Evolutionary conservation across 192 early-diverging fungal genomes (phyloP), one percentile per base, ranked within the genome.

Genomic region (Dissophora ornata): DNA sequence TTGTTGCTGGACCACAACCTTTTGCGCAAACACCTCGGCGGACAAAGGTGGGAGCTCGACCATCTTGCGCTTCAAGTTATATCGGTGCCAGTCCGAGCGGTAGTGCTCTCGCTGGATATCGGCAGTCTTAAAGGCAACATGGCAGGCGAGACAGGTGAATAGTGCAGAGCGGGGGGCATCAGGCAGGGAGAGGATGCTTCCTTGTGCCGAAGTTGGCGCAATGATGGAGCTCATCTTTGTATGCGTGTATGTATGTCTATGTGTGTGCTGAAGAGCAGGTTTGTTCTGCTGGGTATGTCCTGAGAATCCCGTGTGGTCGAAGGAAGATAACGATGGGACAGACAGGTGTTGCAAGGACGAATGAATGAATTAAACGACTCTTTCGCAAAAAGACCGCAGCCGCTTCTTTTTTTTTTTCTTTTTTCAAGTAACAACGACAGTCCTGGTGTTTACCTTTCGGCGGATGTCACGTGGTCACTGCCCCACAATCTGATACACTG

Each of bases 51-150:
- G 94, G 19, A 98, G 82, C 22, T 92, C 93, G 15, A 92, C 96
- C 26, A 98, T 94, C 69, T 98, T 97, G 65, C 97, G 90, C 85
- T 98, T 98, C 26, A 98, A 80, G 79, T 99, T 99, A 88, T 99
- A 99, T 34, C 97, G 86, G 66, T 99, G 98, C 97, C 98, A 99
- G 86, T 99, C 96, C 30, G 92, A 91, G 25, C 90, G 87, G 79
- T 97, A 97, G 82, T 99, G 98, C 30, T 88, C 87, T 38, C 98
- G 83, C 83, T 99, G 98, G 67, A 88, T 81, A 42, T 97, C 94
- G 15, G 95, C 89, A 2, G 92, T 86, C 66, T 89, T 79, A 82
- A 99, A 99, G 9, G 94, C 94, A 18, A 97, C 93, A 74, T 98
- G 94, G 82, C 98, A 99, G 25, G 94, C 84, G 26, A 95, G 83